Percentiles rank a stretch among this genome's conserved stretches.
These are phyloP conservation scores for Urochloa ruziziensis DNA, from an alignment of 176 grass and related monocot species.

Conservation along the genomic window DNA sequence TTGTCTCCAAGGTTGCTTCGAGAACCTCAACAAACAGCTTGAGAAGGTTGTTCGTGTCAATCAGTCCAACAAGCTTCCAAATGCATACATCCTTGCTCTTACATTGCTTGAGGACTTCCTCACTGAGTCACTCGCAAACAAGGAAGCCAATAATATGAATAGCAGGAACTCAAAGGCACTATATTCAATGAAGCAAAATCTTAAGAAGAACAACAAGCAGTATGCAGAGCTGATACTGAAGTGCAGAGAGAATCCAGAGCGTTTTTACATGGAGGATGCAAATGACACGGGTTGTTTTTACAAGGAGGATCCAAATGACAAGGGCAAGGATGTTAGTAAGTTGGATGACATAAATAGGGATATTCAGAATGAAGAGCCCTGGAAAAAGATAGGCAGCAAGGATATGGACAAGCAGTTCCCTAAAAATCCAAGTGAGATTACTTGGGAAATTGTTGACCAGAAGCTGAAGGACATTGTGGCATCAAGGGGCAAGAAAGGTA, in stretches of 20 bases:
- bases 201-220: slow-evolving; percentile 56
- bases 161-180: slow-evolving; percentile 47
- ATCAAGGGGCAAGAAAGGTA: slow-evolving; percentile 90
- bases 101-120: slow-evolving; percentile 44
- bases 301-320: too few relatives aligned
- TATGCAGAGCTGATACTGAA: slow-evolving; percentile 41
- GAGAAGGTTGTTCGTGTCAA: slow-evolving; percentile 40
- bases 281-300: neutral
- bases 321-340: too few relatives aligned
- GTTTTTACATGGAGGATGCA: slow-evolving; percentile 11
- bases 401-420: slow-evolving; percentile 74
- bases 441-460: slow-evolving; percentile 90
- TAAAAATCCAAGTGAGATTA: slow-evolving; percentile 93
- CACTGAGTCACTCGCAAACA: slow-evolving; percentile 39
- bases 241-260: slow-evolving; percentile 30
- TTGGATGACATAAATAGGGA: too few relatives aligned
- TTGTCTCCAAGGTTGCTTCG: slow-evolving; percentile 34
- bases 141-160: slow-evolving; percentile 53
- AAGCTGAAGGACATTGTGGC: slow-evolving; percentile 91
- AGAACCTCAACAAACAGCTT: slow-evolving; percentile 47
- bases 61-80: slow-evolving; percentile 32
- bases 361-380: neutral
- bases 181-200: slow-evolving; percentile 49
- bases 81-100: slow-evolving; percentile 35
- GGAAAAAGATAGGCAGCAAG: neutral